These are phyloP conservation scores for Saccharomycopsis sp. DNA, from an alignment of 805 yeast genomes.

Conservation along the genomic window DNA sequence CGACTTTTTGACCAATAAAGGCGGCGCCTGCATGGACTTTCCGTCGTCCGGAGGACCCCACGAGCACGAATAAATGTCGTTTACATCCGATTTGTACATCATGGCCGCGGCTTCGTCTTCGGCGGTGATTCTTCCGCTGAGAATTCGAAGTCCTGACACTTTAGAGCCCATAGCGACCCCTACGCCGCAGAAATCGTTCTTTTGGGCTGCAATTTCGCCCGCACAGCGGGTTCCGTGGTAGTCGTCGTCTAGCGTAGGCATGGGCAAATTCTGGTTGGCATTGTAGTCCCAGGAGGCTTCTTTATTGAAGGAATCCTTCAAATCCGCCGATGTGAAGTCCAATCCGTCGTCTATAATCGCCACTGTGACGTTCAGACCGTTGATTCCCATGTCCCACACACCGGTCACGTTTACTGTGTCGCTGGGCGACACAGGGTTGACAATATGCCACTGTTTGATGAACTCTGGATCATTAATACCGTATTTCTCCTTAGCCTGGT, in stretches of 20 bases:
- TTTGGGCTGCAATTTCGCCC: conserved; percentile 91
- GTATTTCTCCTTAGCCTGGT: conserved; percentile 44
- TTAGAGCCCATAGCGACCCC: conserved; percentile 90
- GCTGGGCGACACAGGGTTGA: conserved; percentile 66
- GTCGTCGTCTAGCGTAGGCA: conserved; percentile 75
- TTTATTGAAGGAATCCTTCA: conserved; percentile 57
- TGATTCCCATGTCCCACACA: conserved; percentile 74
- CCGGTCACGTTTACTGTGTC: conserved; percentile 83
- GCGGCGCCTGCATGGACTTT: conserved; percentile 77
- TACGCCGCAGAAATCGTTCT: conserved; percentile 81
- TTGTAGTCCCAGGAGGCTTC: conserved; percentile 95
- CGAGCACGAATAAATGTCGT: conserved; percentile 93
- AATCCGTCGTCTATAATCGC: conserved; percentile 94
- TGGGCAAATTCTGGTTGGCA: conserved; percentile 65
- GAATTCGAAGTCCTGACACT: conserved; percentile 85
- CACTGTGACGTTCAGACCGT: conserved; percentile 76
- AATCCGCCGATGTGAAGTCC: conserved; percentile 73
- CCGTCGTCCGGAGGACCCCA: conserved; percentile 99
- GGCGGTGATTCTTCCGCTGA: conserved; percentile 71
- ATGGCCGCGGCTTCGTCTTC: conserved; percentile 91
- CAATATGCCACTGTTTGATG: conserved; percentile 83
- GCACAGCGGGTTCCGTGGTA: conserved; percentile 97
- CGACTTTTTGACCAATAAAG: conserved; percentile 69
- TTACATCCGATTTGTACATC: conserved; percentile 69
- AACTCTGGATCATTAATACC: conserved; percentile 81